A percentile compares a stretch with the other conserved stretches of the same genome.
These are phyloP conservation scores for Dicorynia guianensis DNA, from an alignment of 306 rosid species.

Conservation along the genomic window DNA sequence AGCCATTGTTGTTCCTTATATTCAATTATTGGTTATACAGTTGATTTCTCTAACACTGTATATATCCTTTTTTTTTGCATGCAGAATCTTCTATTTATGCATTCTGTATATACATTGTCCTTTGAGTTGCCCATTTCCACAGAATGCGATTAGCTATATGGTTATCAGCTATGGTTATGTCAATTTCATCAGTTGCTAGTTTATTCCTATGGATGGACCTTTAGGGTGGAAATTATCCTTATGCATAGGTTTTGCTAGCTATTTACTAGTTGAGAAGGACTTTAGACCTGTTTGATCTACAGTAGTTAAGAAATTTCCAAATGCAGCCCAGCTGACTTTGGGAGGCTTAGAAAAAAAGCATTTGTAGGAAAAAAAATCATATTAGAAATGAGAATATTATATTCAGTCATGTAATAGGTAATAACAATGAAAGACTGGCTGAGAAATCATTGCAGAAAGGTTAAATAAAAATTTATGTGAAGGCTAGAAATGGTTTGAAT, in stretches of 20 bases:
- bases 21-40: not conserved
- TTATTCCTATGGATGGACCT: not conserved
- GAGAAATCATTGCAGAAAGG: slow-evolving; percentile 2
- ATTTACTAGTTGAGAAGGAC: not conserved
- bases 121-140: not conserved
- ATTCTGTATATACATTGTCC: not conserved
- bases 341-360: too few relatives aligned
- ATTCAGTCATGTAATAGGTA: too few relatives aligned
- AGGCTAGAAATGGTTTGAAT: not conserved
- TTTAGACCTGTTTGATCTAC: not conserved
- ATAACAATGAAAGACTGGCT: not conserved
- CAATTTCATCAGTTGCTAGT: not conserved
- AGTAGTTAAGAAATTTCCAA: not conserved
- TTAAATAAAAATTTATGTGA: not conserved
- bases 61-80: slow-evolving; percentile 6
- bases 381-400: too few relatives aligned
- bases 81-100: not conserved
- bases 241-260: not conserved
- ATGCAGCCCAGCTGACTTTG: too few relatives aligned
- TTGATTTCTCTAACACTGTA: not conserved
- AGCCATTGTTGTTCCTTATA: not conserved
- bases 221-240: not conserved
- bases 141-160: not conserved
- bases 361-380: too few relatives aligned
- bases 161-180: slow-evolving; percentile 12